These are phyloP conservation scores for Detonula confervacea DNA, from an alignment of 352 stramenopile species.

Conservation along the genomic window DNA sequence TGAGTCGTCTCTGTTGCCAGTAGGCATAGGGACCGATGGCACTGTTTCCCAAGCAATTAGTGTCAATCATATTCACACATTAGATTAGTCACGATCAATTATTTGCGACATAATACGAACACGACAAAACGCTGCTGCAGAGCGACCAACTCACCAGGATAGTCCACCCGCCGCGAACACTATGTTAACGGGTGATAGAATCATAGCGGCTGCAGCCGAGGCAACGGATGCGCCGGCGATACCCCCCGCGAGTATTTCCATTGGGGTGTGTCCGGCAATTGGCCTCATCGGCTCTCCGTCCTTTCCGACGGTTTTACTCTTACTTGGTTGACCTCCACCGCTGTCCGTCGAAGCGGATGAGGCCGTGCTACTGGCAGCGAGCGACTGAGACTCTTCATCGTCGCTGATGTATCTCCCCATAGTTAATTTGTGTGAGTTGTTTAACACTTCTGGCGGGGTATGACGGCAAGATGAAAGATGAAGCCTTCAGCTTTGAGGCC, in stretches of 20 bases:
- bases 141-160: conserved; percentile 36
- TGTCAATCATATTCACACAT: too few relatives aligned
- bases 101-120: background rate
- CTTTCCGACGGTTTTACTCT: background rate
- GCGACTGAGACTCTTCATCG: too few relatives aligned
- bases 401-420: too few relatives aligned
- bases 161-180: conserved; percentile 37
- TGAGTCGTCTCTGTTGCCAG: conserved; percentile 75
- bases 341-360: too few relatives aligned
- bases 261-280: conserved; percentile 34
- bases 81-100: too few relatives aligned
- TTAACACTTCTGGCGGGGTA: too few relatives aligned
- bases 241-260: conserved; percentile 49
- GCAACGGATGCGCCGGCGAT: conserved; percentile 51
- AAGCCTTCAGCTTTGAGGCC: too few relatives aligned
- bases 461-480: too few relatives aligned
- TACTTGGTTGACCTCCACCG: too few relatives aligned
- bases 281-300: conserved; percentile 6
- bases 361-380: too few relatives aligned
- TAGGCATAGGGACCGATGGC: conserved; percentile 73
- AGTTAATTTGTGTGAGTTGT: too few relatives aligned
- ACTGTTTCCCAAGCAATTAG: conserved; percentile 16
- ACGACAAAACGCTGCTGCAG: background rate
- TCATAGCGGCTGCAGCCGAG: conserved; percentile 57
- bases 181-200: conserved; percentile 37